phyloP scores from a whole-genome alignment of 2,329 filamentous ascomycete genomes.

The Calonectria ilicicola region DNA sequence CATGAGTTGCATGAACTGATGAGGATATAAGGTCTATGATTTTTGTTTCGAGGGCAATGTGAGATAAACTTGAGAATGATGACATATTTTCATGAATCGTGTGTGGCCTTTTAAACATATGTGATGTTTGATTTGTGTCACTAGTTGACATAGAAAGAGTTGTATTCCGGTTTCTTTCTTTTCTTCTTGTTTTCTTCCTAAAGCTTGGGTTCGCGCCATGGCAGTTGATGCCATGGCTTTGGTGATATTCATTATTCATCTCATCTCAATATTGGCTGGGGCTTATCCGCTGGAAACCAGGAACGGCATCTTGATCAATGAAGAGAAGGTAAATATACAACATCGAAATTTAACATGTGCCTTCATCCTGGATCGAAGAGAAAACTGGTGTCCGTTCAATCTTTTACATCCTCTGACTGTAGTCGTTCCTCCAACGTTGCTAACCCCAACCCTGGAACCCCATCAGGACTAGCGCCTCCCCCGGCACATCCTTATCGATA shows the following conservation, averaged over 20 bases:
- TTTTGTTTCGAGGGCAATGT: background rate
- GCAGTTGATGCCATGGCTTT: too few species aligned
- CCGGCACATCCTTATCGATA: constrained; percentile 48
- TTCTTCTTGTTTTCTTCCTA: too few species aligned
- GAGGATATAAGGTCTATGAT: background rate
- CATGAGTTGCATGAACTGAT: background rate
- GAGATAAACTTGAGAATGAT: background rate
- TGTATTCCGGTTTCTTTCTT: too few species aligned
- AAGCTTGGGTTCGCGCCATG: too few species aligned
- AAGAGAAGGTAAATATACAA: too few species aligned
- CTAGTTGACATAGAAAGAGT: too few species aligned
- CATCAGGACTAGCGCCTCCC: constrained; percentile 31
- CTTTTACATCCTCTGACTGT: background rate
- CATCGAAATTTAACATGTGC: too few species aligned
- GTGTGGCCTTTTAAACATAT: background rate
- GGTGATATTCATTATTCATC: too few species aligned
- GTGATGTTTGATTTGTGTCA: too few species aligned
- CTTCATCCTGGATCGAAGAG: background rate
- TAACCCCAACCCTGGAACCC: constrained; percentile 42
- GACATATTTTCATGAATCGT: background rate
- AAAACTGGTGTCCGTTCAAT: background rate
- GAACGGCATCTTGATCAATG: too few species aligned
- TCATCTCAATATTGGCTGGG: too few species aligned
- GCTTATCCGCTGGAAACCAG: too few species aligned
- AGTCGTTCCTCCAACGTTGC: background rate